Conservation (phyloP, 2,329 filamentous ascomycete species). For the Aureobasidium mangrovei region DNA sequence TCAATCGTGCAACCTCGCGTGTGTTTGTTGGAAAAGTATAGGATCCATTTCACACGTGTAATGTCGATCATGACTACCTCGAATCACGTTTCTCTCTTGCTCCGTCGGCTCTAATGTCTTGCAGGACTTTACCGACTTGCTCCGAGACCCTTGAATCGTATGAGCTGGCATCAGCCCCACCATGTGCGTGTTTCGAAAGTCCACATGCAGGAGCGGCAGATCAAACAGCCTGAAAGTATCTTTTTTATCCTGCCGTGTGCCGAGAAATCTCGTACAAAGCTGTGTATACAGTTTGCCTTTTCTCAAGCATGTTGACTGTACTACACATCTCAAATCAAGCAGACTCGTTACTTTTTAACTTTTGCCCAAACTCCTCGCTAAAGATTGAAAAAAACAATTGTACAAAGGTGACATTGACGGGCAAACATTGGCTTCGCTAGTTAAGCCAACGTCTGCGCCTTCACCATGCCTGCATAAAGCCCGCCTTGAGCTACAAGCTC, state of each 20-base stretch:
- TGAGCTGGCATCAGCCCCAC: not conserved
- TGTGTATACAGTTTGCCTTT: too few relatives aligned
- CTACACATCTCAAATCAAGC: too few relatives aligned
- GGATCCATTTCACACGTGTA: not conserved
- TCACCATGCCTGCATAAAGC: constrained; percentile 34
- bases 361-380: constrained; percentile 9
- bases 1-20: not conserved
- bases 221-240: not conserved
- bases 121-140: too few relatives aligned
- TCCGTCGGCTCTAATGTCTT: too few relatives aligned
- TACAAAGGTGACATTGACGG: too few relatives aligned
- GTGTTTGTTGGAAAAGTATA: not conserved
- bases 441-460: constrained; percentile 27
- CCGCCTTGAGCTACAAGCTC: constrained; percentile 44
- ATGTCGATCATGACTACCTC: not conserved
- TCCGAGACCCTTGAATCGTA: not conserved
- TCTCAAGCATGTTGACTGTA: too few relatives aligned
- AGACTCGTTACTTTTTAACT: not conserved
- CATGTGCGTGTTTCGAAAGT: not conserved
- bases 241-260: too few relatives aligned
- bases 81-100: too few relatives aligned
- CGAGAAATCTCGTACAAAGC: too few relatives aligned
- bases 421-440: not conserved
- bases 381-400: not conserved
- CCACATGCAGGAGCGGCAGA: not conserved